Evolutionary conservation across 1,284 basidiomycete genomes (phyloP).

Genomic region (Sporisorium scitamineum): DNA sequence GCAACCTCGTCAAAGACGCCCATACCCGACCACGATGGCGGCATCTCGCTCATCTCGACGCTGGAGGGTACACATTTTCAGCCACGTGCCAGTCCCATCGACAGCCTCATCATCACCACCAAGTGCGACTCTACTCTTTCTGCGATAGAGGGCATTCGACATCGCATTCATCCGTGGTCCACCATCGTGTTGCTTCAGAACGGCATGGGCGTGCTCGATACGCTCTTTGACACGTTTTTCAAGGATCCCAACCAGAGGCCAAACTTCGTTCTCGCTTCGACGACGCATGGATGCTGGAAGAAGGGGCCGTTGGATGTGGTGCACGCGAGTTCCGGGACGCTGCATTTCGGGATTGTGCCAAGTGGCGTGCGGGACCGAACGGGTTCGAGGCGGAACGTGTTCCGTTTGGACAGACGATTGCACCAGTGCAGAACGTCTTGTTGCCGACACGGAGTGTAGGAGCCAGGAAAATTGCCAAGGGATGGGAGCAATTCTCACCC

Average conservation of each 20-base stretch:
- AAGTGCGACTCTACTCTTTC: slow-evolving; percentile 79
- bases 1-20: slow-evolving; percentile 26
- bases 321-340: slow-evolving; percentile 80
- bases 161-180: slow-evolving; percentile 77
- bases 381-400: slow-evolving; percentile 32
- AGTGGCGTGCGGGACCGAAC: slow-evolving; percentile 70
- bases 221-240: slow-evolving; percentile 79
- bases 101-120: slow-evolving; percentile 80
- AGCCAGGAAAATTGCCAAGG: slow-evolving; percentile 10
- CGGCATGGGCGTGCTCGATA: slow-evolving; percentile 88
- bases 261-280: slow-evolving; percentile 85
- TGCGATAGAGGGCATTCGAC: slow-evolving; percentile 76
- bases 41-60: slow-evolving; percentile 37
- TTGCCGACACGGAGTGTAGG: slow-evolving; percentile 8
- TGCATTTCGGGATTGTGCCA: slow-evolving; percentile 84
- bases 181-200: slow-evolving; percentile 93
- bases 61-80: slow-evolving; percentile 28
- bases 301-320: slow-evolving; percentile 74
- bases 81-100: slow-evolving; percentile 56
- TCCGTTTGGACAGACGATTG: slow-evolving; percentile 31
- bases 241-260: slow-evolving; percentile 80
- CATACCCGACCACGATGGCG: slow-evolving; percentile 47
- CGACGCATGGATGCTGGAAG: slow-evolving; percentile 81
- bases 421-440: not conserved
- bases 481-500: slow-evolving; percentile 41